Conservation (phyloP, 805 yeast genomes). For the Yarrowia phangngaensis region DNA sequence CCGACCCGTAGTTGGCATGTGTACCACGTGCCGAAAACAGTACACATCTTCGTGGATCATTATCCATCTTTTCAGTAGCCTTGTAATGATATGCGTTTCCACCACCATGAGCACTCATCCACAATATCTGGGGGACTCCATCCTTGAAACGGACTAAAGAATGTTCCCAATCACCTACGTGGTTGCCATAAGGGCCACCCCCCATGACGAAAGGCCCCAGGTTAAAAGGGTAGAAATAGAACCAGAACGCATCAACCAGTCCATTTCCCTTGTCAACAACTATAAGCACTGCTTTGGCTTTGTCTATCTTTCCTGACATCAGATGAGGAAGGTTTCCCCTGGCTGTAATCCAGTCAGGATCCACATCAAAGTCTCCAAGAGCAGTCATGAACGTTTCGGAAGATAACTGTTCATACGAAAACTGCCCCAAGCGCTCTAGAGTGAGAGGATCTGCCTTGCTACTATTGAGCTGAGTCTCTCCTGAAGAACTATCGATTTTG, state of each 20-base stretch:
- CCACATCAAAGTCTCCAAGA: slow-evolving; percentile 60
- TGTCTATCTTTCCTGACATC: slow-evolving; percentile 61
- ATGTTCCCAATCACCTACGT: slow-evolving; percentile 98
- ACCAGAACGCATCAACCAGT: slow-evolving; percentile 95
- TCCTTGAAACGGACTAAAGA: slow-evolving; percentile 76
- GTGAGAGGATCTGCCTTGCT: slow-evolving; percentile 13
- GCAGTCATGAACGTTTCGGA: slow-evolving; percentile 57
- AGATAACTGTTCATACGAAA: slow-evolving; percentile 30
- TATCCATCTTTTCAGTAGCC: slow-evolving; percentile 63
- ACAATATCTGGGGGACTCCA: slow-evolving; percentile 74
- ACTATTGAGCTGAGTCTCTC: slow-evolving; percentile 35
- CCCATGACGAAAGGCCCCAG: slow-evolving; percentile 98
- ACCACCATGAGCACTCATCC: slow-evolving; percentile 99
- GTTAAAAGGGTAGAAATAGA: slow-evolving; percentile 89
- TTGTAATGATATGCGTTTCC: slow-evolving; percentile 82
- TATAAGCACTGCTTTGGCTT: slow-evolving; percentile 77
- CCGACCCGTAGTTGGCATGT: slow-evolving; percentile 94
- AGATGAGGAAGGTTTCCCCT: slow-evolving; percentile 60
- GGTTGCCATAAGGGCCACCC: slow-evolving; percentile 94
- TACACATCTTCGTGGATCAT: slow-evolving; percentile 55
- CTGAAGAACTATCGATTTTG: slow-evolving; percentile 44
- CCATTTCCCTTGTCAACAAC: slow-evolving; percentile 93
- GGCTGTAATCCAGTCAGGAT: slow-evolving; percentile 88
- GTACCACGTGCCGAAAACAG: slow-evolving; percentile 92
- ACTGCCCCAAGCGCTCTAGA: slow-evolving; percentile 32